These are phyloP conservation scores for Trichosporon sp. DNA, from an alignment of 1,284 basidiomycete genomes.

Conservation along the genomic window DNA sequence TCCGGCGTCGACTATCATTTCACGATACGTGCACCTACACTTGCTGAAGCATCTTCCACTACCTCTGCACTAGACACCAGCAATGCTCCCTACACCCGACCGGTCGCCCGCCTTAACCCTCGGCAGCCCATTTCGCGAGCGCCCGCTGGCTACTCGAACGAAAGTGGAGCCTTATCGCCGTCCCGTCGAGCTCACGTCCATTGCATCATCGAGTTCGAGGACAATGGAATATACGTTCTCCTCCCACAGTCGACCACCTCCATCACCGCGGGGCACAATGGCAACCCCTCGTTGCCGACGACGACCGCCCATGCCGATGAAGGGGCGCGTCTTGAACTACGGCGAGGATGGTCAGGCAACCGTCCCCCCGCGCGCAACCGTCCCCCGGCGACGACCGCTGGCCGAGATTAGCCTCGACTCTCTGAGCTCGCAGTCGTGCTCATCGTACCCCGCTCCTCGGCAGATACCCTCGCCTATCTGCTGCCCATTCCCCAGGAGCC, in stretches of 20 bases:
- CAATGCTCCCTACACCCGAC: not conserved
- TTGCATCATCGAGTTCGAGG: not conserved
- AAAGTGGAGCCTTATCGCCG: not conserved
- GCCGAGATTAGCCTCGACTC: not conserved
- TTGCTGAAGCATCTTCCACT: not conserved
- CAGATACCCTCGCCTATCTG: not conserved
- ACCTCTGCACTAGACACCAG: not conserved
- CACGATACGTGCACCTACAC: too few species aligned
- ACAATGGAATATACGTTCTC: not conserved
- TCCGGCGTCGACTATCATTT: not conserved
- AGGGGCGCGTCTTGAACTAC: not conserved
- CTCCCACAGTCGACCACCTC: not conserved
- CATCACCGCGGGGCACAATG: not conserved
- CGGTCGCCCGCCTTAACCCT: not conserved
- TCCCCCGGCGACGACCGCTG: not conserved
- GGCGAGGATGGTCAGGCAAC: not conserved
- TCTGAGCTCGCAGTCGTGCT: not conserved
- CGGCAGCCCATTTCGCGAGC: not conserved
- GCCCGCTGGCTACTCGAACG: not conserved
- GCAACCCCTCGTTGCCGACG: not conserved
- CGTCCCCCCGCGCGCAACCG: too few species aligned
- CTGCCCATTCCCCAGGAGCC: not conserved
- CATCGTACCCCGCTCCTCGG: not conserved
- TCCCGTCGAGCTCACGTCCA: not conserved
- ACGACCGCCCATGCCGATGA: not conserved